Percentiles rank a stretch among this genome's conserved stretches.
phyloP scores from a whole-genome alignment of 169 alveolate species.

The Plasmodium sp. region DNA sequence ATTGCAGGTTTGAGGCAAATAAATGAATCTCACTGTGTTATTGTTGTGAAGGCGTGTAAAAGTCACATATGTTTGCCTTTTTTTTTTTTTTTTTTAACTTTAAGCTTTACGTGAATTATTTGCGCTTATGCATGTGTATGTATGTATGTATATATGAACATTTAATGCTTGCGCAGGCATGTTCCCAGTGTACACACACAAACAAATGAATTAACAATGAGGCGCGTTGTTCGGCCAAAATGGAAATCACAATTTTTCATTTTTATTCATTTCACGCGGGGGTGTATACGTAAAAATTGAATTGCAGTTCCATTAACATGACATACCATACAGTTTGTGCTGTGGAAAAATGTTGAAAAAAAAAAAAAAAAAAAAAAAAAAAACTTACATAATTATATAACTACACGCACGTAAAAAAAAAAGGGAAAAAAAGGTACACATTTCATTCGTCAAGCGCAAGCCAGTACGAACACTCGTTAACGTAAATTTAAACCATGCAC shows the following conservation, averaged over 20 bases:
- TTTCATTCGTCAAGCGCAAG: background rate
- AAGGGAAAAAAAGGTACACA: background rate
- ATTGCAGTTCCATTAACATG: background rate
- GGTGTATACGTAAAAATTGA: background rate
- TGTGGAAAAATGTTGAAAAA: background rate
- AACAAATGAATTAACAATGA: background rate
- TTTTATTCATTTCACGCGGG: conserved; percentile 1
- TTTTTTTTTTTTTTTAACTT: background rate
- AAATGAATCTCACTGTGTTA: background rate
- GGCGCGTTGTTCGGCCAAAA: background rate
- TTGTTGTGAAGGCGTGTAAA: background rate
- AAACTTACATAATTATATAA: background rate
- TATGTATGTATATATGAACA: background rate
- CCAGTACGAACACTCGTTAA: background rate
- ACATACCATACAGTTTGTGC: background rate
- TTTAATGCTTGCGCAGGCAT: background rate
- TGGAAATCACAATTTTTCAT: background rate
- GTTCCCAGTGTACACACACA: background rate
- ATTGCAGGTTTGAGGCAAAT: background rate
- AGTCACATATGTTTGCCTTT: background rate
- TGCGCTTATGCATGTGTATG: background rate
- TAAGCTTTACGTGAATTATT: background rate
- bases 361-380: background rate
- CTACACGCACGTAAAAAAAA: background rate
- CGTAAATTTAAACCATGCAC: background rate